Base-by-base conservation (phyloP, 1,284 basidiomycete genomes). In the Malassezia yamatoensis region DNA sequence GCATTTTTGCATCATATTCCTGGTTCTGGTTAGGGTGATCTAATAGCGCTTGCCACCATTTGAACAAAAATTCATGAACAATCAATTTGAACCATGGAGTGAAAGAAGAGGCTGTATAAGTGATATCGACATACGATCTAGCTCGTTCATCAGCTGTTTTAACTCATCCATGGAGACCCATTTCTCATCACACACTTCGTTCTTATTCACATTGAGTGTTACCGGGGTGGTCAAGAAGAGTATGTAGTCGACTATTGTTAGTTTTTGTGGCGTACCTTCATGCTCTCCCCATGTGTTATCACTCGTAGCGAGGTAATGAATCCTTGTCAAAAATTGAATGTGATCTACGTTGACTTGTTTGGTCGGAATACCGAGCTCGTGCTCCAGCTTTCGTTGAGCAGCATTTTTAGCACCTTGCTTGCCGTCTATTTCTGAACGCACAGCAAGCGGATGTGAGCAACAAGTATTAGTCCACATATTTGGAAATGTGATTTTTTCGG, bases 381-480 rank as follows among this genome's bases (percentile, higher is more conserved):
- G 94, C 63, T 91, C 85, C 18, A 99, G 82, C 78, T 99, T 99
- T 62, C 94, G 81, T 36, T 88, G 86, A 4, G 91, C 93, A 24
- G 94, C 94, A 21, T 84, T 78, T 51, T 85, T 82, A 18, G 94
- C 91, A 54, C 80, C 79, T 78, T 84, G 81, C 68, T 81, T 75
- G 44, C 72, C 73, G 36, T 76, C 74, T 54, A 91, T 87, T 78
- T 98, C 94, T 63, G 87, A 84, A 61, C 76, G 76, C 64, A 79
- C 79, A 41, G 78, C 78, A 52, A 99, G 80, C 15, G 94, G 94
- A 73, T 98, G 94, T 33, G 89, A 94, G 79, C 94, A 98, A 77
- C 94, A 99, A 3, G 94, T 98, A 78, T 99, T 99, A 39, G 94
- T 99, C 94, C 94, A 99, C 89, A 96, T 91, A 74, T 88, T 83